These are phyloP conservation scores for Podila horticola DNA, from an alignment of 192 early-diverging fungal genomes.

Conservation along the genomic window DNA sequence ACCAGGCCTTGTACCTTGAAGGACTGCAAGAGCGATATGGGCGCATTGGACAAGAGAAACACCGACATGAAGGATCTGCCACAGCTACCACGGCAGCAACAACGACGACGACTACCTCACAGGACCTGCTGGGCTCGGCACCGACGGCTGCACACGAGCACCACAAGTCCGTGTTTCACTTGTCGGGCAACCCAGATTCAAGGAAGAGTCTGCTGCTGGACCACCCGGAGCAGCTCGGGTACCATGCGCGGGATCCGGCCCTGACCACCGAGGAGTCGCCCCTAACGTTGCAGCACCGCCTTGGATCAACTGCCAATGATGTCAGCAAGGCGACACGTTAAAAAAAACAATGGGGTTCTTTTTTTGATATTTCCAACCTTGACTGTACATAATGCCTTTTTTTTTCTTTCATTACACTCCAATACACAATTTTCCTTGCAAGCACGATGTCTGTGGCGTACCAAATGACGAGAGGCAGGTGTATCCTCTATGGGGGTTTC, in stretches of 20 bases:
- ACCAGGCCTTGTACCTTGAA: conserved; percentile 35
- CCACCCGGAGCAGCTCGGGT: conserved; percentile 35
- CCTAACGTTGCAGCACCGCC: conserved; percentile 7
- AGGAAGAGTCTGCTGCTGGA: conserved; percentile 30
- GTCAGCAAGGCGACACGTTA: conserved; percentile 22
- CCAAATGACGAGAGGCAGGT: too few species aligned
- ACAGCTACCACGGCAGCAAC: neutral
- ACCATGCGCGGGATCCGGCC: conserved; percentile 24
- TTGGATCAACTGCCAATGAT: neutral
- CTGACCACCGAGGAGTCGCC: conserved; percentile 14
- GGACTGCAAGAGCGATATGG: conserved; percentile 10
- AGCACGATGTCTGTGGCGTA: too few species aligned
- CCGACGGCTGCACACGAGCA: conserved; percentile 18
- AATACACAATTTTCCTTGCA: neutral
- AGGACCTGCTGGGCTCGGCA: conserved; percentile 13
- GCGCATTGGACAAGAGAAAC: neutral
- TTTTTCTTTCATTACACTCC: neutral
- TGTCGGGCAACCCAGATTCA: conserved; percentile 32
- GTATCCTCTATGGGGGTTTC: too few species aligned
- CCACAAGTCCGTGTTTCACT: conserved; percentile 30
- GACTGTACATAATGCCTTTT: conserved; percentile 1
- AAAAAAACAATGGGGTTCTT: neutral
- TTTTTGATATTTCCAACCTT: neutral
- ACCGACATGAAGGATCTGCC: neutral
- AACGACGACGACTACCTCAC: neutral